Base-by-base conservation (phyloP, 2,329 filamentous ascomycete species). In the Teratosphaeria viscida region DNA sequence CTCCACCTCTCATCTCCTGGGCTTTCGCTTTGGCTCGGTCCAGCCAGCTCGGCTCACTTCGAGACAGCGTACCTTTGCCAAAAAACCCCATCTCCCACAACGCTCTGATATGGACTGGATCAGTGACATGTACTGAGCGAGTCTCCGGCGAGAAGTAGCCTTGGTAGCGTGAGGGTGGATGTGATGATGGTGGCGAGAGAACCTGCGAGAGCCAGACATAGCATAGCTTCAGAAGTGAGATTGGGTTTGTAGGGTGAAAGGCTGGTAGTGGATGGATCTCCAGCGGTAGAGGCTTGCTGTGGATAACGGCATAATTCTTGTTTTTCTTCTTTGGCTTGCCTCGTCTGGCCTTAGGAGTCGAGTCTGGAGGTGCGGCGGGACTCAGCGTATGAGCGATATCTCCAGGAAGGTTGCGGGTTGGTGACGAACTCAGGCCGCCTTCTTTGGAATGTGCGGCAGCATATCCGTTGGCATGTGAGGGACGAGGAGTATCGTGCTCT, bases 1-100 rank as follows among this genome's bases (percentile, higher is more conserved):
- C 66, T 23, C 66, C 65, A 16, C 55, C 56, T 29, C 61, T 58
- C 52, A 62, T 57, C 12, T 69, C 67, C 55, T 83, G 81, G 29
- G 85, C 76, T 56, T 87, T 82, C 32, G 87, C 85, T 73, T 89
- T 87, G 74, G 96, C 90, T 63, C 88, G 82, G 64, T 89, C 88
- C 56, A 96, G 74, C 94, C 94, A 99, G 66, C 86, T 94, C 2
- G 92, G 92, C 73, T 99, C 92, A 78, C 92, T 96, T 67, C 95
- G 85, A 77, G 92, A 96, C 60, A 97, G 78, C 67, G 80, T 92
- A 53, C 94, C 94, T 74, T 96, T 96, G 55, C 95, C 95, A 74
- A 92, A 99, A 75, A 99, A 99, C 5, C 94, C 94, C 77, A 95
- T 90, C 74, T 96, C 89, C 94, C 95, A 99, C 27, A 99, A 75